phyloP scores from a whole-genome alignment of 352 stramenopile genomes.

The Pythium grandisporangium region DNA sequence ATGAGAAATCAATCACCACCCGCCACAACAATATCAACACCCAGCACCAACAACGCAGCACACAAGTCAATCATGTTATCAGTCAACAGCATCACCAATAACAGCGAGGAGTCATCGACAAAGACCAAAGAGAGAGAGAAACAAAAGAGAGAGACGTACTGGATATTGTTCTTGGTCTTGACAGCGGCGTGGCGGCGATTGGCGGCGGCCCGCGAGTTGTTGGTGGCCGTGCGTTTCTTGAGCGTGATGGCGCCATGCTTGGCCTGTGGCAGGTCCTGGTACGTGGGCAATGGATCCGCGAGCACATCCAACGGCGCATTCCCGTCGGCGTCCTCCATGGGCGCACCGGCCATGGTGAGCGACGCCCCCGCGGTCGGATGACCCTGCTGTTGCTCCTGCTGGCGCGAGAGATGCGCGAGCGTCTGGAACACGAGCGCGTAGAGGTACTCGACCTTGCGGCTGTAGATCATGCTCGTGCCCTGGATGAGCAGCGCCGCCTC shows the following conservation, averaged over 20 bases:
- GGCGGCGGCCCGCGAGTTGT: conserved; percentile 1
- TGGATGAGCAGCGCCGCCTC: conserved; percentile 91
- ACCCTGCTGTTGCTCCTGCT: conserved; percentile 46
- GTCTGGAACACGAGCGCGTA: conserved; percentile 90
- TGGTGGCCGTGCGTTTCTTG: conserved; percentile 3
- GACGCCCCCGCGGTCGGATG: no score
- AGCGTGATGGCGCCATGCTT: conserved; percentile 59
- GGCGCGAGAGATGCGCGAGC: conserved; percentile 68
- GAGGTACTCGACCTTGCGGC: conserved; percentile 93
- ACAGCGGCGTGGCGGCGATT: neutral
- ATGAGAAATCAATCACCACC: no score
- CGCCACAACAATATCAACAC: no score
- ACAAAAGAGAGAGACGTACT: conserved; percentile 19
- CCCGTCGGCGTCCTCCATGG: conserved; percentile 4
- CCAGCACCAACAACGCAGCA: no score
- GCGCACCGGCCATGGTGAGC: no score
- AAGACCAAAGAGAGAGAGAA: neutral
- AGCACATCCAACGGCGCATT: conserved; percentile 23
- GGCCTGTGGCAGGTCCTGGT: conserved; percentile 53
- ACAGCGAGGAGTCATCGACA: no score
- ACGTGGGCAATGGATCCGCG: conserved; percentile 48
- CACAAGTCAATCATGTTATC: no score
- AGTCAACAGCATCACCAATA: no score
- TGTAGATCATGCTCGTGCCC: conserved; percentile 91
- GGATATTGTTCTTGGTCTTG: conserved; percentile 63